A percentile compares a stretch with the other conserved stretches of the same genome.
phyloP scores from a whole-genome alignment of 768 basidiomycete species.

The Rhodotorula paludigena region DNA sequence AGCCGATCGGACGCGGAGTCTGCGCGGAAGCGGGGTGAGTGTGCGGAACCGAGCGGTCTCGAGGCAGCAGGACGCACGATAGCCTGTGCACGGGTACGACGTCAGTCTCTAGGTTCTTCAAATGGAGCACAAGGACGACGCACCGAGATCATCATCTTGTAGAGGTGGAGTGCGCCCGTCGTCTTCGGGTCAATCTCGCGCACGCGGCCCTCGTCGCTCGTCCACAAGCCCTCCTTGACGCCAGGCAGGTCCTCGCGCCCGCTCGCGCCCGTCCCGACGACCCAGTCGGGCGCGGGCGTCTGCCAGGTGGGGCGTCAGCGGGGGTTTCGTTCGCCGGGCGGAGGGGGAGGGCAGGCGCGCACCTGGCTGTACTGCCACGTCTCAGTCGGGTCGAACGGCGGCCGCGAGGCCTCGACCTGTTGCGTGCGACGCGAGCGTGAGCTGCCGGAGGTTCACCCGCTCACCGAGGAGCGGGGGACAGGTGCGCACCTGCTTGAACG shows the following conservation, averaged over 20 bases:
- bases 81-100: neutral
- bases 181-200: constrained; percentile 22
- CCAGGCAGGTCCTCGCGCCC: constrained; percentile 11
- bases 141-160: constrained; percentile 32
- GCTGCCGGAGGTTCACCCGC: too few species aligned
- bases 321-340: neutral
- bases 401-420: constrained; percentile 29
- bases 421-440: neutral
- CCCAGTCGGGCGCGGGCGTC: constrained; percentile 37
- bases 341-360: neutral
- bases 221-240: constrained; percentile 28
- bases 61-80: neutral
- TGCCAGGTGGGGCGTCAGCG: neutral
- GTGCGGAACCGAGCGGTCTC: too few species aligned
- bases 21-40: constrained; percentile 51
- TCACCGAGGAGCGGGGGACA: neutral
- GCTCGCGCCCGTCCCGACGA: constrained; percentile 25
- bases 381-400: constrained; percentile 15
- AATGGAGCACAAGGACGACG: neutral
- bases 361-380: constrained; percentile 11
- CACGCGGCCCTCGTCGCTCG: constrained; percentile 1
- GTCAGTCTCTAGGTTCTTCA: neutral
- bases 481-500: constrained; percentile 29
- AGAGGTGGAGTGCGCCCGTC: constrained; percentile 5
- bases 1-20: constrained; percentile 65